These are phyloP conservation scores for Arachis stenosperma DNA, from an alignment of 306 rosid species.

Conservation along the genomic window DNA sequence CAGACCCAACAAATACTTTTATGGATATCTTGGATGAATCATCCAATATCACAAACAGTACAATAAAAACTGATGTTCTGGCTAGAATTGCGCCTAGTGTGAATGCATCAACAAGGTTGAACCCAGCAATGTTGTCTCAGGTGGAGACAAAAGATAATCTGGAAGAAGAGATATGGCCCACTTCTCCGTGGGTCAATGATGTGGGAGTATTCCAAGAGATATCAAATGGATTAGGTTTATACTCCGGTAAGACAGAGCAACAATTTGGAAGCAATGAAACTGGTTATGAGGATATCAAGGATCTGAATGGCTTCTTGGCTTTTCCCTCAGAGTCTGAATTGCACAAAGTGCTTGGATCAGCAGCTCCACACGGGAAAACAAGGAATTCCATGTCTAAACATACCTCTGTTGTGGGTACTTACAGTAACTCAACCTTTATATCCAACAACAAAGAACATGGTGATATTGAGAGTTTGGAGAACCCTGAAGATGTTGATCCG, in stretches of 20 bases:
- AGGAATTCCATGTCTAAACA: constrained; percentile 42
- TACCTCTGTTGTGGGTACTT: constrained; percentile 43
- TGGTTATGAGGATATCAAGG: constrained; percentile 27
- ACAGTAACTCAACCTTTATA: constrained; percentile 44
- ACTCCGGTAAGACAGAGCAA: constrained; percentile 38
- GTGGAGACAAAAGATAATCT: constrained; percentile 49
- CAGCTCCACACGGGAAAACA: constrained; percentile 40
- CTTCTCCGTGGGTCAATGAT: constrained; percentile 42
- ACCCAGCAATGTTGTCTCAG: constrained; percentile 39
- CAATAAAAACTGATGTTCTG: constrained; percentile 46
- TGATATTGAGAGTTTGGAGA: constrained; percentile 37
- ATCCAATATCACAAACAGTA: constrained; percentile 38
- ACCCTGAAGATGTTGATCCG: constrained; percentile 36
- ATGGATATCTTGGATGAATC: constrained; percentile 49
- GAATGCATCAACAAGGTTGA: constrained; percentile 31
- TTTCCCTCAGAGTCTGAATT: constrained; percentile 63
- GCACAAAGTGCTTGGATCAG: constrained; percentile 61
- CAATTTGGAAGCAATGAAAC: constrained; percentile 42
- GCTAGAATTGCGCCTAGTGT: constrained; percentile 32
- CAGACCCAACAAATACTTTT: constrained; percentile 41
- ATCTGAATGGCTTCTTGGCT: constrained; percentile 39
- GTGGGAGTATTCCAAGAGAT: constrained; percentile 50
- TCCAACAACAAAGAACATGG: constrained; percentile 42
- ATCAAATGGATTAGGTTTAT: constrained; percentile 38
- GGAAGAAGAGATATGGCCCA: constrained; percentile 50